A percentile compares a stretch with the other conserved stretches of the same genome.
Evolutionary conservation across 2,329 filamentous ascomycete species (phyloP).

Genomic region (Biscogniauxia marginata): DNA sequence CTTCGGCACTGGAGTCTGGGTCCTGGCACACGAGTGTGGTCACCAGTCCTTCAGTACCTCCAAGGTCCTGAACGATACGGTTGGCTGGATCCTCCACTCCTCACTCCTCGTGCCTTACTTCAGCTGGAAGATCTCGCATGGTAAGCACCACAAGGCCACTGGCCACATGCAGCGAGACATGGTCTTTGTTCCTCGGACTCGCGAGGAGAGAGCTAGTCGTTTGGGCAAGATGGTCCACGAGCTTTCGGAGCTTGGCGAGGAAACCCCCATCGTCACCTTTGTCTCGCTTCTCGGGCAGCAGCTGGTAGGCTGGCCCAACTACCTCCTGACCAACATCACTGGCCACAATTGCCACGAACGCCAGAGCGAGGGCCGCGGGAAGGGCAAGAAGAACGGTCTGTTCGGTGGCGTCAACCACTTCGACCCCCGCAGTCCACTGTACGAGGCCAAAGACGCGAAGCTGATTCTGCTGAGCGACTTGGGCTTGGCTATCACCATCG

Average conservation of each 20-base stretch:
- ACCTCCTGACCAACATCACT: conserved; percentile 88
- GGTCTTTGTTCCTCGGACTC: conserved; percentile 96
- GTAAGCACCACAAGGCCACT: conserved; percentile 99
- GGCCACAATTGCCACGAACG: conserved; percentile 93
- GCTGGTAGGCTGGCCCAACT: conserved; percentile 88
- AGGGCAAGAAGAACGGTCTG: conserved; percentile 84
- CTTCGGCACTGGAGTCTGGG: conserved; percentile 92
- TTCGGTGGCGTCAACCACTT: conserved; percentile 92
- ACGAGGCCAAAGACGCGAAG: conserved; percentile 86
- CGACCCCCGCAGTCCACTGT: conserved; percentile 81
- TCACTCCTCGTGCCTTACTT: conserved; percentile 92
- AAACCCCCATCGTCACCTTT: conserved; percentile 84
- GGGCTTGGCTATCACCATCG: conserved; percentile 65
- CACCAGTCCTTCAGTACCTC: conserved; percentile 96
- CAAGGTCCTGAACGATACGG: conserved; percentile 84
- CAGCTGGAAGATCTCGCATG: conserved; percentile 98
- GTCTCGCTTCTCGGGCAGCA: conserved; percentile 78
- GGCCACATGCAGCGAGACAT: conserved; percentile 97
- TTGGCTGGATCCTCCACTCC: conserved; percentile 90
- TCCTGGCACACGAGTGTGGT: conserved; percentile 95
- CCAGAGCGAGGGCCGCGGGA: conserved; percentile 89
- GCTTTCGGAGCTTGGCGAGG: conserved; percentile 85
- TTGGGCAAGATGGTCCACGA: conserved; percentile 76
- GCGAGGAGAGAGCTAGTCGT: conserved; percentile 74
- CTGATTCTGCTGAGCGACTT: conserved; percentile 85